These are phyloP conservation scores for Colletotrichum aenigma DNA, from an alignment of 2,329 filamentous ascomycete genomes.

Conservation along the genomic window DNA sequence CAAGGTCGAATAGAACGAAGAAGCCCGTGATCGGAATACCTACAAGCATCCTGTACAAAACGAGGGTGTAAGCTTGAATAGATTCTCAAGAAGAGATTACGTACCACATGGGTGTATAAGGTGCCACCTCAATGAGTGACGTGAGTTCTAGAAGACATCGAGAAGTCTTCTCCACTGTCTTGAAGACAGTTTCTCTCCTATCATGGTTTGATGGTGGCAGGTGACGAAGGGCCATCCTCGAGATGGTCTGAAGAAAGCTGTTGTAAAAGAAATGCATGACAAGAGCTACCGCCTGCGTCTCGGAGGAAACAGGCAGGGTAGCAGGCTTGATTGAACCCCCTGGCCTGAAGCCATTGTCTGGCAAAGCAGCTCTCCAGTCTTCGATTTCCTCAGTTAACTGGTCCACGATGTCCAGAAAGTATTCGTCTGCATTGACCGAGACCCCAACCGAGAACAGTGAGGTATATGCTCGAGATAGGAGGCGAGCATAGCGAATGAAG, in stretches of 20 bases:
- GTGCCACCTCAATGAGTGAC: conserved; percentile 30
- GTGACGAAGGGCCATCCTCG: conserved; percentile 27
- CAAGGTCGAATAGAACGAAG: conserved; percentile 45
- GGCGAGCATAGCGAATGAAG: conserved; percentile 30
- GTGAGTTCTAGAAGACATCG: conserved; percentile 31
- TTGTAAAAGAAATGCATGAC: conserved; percentile 31
- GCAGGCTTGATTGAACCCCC: conserved; percentile 14
- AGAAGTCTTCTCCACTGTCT: conserved; percentile 24
- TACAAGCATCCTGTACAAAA: conserved; percentile 27
- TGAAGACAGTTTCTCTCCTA: conserved; percentile 20
- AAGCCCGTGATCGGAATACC: conserved; percentile 38
- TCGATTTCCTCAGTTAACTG: conserved; percentile 30
- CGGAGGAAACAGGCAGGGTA: neutral
- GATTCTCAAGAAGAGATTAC: neutral
- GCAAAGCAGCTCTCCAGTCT: conserved; percentile 30
- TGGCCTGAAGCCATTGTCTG: conserved; percentile 21
- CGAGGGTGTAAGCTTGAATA: neutral
- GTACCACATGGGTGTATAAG: conserved; percentile 31
- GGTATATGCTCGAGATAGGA: conserved; percentile 35
- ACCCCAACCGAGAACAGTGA: conserved; percentile 38
- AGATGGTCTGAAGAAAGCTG: conserved; percentile 29
- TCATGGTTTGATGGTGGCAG: conserved; percentile 4
- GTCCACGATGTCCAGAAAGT: conserved; percentile 29
- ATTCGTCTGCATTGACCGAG: conserved; percentile 24
- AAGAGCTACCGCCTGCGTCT: conserved; percentile 12